phyloP scores from a whole-genome alignment of 495 filamentous ascomycete species.

The Astrocystis sublimbata region DNA sequence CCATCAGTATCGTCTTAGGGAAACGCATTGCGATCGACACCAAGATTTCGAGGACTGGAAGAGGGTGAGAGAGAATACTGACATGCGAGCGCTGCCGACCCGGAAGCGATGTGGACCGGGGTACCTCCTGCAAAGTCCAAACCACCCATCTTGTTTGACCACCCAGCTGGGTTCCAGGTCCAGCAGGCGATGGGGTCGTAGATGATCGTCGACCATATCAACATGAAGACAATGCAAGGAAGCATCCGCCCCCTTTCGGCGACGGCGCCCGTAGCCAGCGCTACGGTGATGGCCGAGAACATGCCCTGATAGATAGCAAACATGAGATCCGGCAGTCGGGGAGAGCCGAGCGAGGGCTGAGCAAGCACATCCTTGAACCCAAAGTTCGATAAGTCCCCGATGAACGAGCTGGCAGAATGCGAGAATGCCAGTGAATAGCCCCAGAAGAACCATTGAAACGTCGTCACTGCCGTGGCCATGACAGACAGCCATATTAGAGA shows the following conservation, averaged over 20 bases:
- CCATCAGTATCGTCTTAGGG: too few relatives aligned
- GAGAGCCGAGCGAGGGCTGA: conserved; percentile 78
- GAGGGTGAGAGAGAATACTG: conserved; percentile 14
- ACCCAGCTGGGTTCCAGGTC: conserved; percentile 92
- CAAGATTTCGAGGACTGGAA: not conserved
- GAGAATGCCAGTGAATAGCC: conserved; percentile 94
- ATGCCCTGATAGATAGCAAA: conserved; percentile 97
- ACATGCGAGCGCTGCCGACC: conserved; percentile 80
- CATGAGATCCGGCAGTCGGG: conserved; percentile 80
- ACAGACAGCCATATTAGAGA: conserved; percentile 96
- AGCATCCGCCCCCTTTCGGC: conserved; percentile 95
- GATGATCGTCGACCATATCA: conserved; percentile 91
- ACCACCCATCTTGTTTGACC: conserved; percentile 80
- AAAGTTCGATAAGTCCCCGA: conserved; percentile 84
- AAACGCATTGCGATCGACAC: not conserved
- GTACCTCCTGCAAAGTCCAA: conserved; percentile 96
- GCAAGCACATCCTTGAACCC: conserved; percentile 81
- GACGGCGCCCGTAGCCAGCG: conserved; percentile 86
- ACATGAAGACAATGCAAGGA: conserved; percentile 92
- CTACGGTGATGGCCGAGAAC: conserved; percentile 95
- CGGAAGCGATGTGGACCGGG: conserved; percentile 93
- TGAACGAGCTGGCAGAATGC: conserved; percentile 76
- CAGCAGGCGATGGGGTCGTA: conserved; percentile 97
- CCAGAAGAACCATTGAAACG: conserved; percentile 99
- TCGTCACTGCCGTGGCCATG: conserved; percentile 87